These are phyloP conservation scores for Backusella morwellensis DNA, from an alignment of 192 early-diverging fungal species.

Conservation along the genomic window DNA sequence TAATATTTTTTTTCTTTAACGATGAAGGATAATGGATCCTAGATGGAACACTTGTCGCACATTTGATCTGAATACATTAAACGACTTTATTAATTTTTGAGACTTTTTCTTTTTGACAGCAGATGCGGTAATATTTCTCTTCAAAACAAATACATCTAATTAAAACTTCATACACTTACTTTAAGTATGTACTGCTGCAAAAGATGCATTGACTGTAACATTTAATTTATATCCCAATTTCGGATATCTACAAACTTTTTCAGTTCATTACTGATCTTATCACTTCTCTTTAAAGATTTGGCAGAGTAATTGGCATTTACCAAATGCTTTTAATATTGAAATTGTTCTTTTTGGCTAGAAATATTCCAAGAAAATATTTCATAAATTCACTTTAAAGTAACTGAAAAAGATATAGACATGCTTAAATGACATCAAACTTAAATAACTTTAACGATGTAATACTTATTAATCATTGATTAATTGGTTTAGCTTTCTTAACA, in stretches of 20 bases:
- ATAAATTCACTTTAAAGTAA: background rate
- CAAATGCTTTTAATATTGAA: background rate
- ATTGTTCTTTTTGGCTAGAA: background rate
- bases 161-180: constrained; percentile 6
- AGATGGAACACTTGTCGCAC: background rate
- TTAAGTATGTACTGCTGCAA: constrained; percentile 5
- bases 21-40: background rate
- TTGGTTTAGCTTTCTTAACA: background rate
- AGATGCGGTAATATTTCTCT: background rate
- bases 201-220: constrained; percentile 1
- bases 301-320: too few relatives aligned
- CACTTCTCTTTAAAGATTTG: too few relatives aligned
- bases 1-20: background rate
- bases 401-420: background rate
- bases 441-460: background rate
- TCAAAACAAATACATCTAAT: background rate
- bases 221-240: background rate
- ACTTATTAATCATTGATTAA: background rate
- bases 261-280: background rate
- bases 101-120: constrained; percentile 1
- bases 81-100: constrained; percentile 4
- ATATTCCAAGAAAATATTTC: background rate
- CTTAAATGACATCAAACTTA: background rate
- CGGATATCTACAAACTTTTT: background rate
- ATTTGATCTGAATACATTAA: background rate